These are phyloP conservation scores for Helotiales sp. DNA, from an alignment of 2,329 filamentous ascomycete genomes.

Conservation along the genomic window DNA sequence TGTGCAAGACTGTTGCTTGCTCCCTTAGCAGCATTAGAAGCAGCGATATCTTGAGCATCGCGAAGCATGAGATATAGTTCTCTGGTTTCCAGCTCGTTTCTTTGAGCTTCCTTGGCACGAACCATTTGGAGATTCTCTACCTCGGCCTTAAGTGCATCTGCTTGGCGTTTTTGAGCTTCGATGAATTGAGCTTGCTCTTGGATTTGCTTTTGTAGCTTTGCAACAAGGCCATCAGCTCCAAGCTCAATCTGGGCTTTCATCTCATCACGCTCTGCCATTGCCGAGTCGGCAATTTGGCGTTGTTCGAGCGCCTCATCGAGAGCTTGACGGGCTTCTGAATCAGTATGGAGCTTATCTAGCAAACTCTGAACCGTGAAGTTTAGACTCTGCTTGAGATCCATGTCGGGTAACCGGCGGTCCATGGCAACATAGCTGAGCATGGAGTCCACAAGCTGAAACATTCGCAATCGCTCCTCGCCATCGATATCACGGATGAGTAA, in stretches of 20 bases:
- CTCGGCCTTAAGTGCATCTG: slow-evolving; percentile 85
- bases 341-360: slow-evolving; percentile 93
- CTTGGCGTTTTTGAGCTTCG: slow-evolving; percentile 82
- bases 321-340: slow-evolving; percentile 89
- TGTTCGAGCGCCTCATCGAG: slow-evolving; percentile 89
- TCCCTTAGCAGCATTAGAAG: slow-evolving; percentile 71
- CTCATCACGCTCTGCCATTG: slow-evolving; percentile 94
- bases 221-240: slow-evolving; percentile 89
- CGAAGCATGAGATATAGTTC: slow-evolving; percentile 98
- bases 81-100: slow-evolving; percentile 93
- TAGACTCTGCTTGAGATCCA: slow-evolving; percentile 96
- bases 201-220: slow-evolving; percentile 90
- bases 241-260: slow-evolving; percentile 86
- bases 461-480: slow-evolving; percentile 84
- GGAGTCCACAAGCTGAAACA: slow-evolving; percentile 98
- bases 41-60: slow-evolving; percentile 94
- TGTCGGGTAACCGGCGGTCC: slow-evolving; percentile 91
- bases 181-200: slow-evolving; percentile 91
- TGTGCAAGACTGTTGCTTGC: slow-evolving; percentile 52
- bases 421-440: slow-evolving; percentile 99
- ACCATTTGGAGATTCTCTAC: slow-evolving; percentile 83
- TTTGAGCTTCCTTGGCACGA: slow-evolving; percentile 85
- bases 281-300: slow-evolving; percentile 89
- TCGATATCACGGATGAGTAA: slow-evolving; percentile 90
- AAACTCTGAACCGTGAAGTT: slow-evolving; percentile 97